Base-by-base conservation (phyloP, 2,329 filamentous ascomycete genomes). In the Periconia macrospinosa region DNA sequence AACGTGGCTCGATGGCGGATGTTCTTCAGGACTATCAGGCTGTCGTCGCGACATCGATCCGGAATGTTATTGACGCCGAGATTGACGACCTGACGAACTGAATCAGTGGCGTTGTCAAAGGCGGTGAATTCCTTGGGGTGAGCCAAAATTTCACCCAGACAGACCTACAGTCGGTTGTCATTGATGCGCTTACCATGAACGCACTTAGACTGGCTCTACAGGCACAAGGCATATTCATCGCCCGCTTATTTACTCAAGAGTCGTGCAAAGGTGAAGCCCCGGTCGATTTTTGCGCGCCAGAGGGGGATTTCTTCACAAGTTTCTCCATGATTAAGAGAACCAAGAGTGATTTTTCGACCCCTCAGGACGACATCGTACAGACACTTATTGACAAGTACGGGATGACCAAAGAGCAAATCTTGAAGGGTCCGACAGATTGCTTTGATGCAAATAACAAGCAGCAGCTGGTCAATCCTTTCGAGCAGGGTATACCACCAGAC, bases 101-200 rank as follows among this genome's bases (percentile, higher is more conserved):
- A 2, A 55, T 55, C 33, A 48, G 30, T 20, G 45, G 17, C 10
- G 43, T 55, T 6, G 17, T 55, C 33, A 49, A 48, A 18, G 49
- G 49, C 15, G 53, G 53, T 7, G 30, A 2, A 18, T 55, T 55
- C 42, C 30, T 55, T 9, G 53, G 53, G n/a, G 19, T 49, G 11
- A 55, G 45, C 45, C 41, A 46, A 35, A 55, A 55, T 49, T 55
- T 55, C 30, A 55, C 49, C n/a, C 53, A 55, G 30, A 42, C 30
- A 15, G 53, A 52, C 30, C 18, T 55, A 15, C 49, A 52, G 37
- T 13, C 27, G 8, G 9, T 14, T 11, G 45, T 55, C 14, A 52
- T 42, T 19, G 53, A 52, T 19, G 6, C 48, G 15, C 17, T 45
- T 30, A 44, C 48, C 49, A 23, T 53, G 41, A 53, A 49, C 41